Conservation (phyloP, 257 asterid species). For the Petunia axillaris region DNA sequence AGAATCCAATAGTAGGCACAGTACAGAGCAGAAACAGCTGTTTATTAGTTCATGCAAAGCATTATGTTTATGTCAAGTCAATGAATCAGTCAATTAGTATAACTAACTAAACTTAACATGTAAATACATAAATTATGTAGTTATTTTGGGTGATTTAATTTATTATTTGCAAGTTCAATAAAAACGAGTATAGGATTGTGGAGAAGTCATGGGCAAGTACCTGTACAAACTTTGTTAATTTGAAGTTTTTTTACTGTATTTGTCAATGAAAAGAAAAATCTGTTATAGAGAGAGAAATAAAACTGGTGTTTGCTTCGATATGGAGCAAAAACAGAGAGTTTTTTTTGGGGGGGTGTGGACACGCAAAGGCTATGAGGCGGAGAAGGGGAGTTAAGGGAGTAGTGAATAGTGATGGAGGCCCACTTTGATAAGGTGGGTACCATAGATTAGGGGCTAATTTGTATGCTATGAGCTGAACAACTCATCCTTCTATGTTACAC, state of each 20-base stretch:
- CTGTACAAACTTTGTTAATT: neutral
- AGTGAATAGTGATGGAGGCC: constrained; percentile 49
- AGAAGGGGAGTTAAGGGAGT: constrained; percentile 34
- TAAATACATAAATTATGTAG: no score
- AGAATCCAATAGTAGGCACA: constrained; percentile 24
- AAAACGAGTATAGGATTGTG: no score
- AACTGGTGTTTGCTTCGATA: constrained; percentile 43
- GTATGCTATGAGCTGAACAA: constrained; percentile 17
- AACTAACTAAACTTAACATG: neutral
- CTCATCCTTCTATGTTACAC: constrained; percentile 36
- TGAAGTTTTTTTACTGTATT: neutral
- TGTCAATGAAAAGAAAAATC: constrained; percentile 2
- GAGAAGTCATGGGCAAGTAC: no score
- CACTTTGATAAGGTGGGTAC: constrained; percentile 41
- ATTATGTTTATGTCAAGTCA: neutral
- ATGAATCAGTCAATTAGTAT: constrained; percentile 27
- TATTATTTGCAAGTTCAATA: no score
- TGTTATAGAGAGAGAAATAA: constrained; percentile 24
- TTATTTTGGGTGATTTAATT: no score
- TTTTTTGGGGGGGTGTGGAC: constrained; percentile 42
- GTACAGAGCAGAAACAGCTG: neutral
- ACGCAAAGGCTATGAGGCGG: constrained; percentile 46
- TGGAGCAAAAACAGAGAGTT: constrained; percentile 45
- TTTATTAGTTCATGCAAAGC: constrained; percentile 29
- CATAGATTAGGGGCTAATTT: constrained; percentile 24